Conservation (phyloP, 1,284 basidiomycete species). For the Cryptococcus amylolentus region DNA sequence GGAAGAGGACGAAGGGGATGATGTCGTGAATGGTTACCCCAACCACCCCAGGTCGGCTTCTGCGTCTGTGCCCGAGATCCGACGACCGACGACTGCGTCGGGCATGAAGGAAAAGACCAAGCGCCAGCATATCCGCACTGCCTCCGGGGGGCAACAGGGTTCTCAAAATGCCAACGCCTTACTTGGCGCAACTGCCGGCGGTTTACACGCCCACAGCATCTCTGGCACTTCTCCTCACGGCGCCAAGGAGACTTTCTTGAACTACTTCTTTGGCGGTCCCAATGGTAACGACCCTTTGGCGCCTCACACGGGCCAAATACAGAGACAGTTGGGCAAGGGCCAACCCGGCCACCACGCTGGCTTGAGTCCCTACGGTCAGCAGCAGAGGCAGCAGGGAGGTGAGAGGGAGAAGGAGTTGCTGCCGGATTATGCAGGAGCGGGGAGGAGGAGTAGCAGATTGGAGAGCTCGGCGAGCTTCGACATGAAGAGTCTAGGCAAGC, state of each 20-base stretch:
- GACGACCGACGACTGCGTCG: slow-evolving; percentile 20
- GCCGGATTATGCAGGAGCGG: slow-evolving; percentile 44
- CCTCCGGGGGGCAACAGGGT: slow-evolving; percentile 14
- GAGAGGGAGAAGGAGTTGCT: slow-evolving; percentile 32
- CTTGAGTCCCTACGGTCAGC: not conserved
- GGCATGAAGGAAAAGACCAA: slow-evolving; percentile 2
- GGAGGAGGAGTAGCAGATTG: slow-evolving; percentile 57
- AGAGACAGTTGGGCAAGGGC: not conserved
- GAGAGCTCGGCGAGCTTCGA: slow-evolving; percentile 70
- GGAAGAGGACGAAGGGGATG: slow-evolving; percentile 23
- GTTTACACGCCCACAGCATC: slow-evolving; percentile 53
- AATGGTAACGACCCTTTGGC: slow-evolving; percentile 17
- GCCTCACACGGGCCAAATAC: not conserved
- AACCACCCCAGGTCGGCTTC: slow-evolving; percentile 69
- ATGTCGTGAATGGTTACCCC: slow-evolving; percentile 21
- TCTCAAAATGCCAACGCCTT: slow-evolving; percentile 18
- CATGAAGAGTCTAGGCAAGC: slow-evolving; percentile 97
- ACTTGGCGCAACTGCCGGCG: slow-evolving; percentile 40
- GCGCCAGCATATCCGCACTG: slow-evolving; percentile 27
- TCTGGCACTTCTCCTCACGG: slow-evolving; percentile 48
- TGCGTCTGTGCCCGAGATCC: slow-evolving; percentile 70
- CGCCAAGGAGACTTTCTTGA: slow-evolving; percentile 84
- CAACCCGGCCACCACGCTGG: not conserved
- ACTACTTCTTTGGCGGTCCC: slow-evolving; percentile 87
- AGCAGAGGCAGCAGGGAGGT: slow-evolving; percentile 1